Base-by-base conservation (phyloP, 352 stramenopile species). In the Sclerospora graminicola region DNA sequence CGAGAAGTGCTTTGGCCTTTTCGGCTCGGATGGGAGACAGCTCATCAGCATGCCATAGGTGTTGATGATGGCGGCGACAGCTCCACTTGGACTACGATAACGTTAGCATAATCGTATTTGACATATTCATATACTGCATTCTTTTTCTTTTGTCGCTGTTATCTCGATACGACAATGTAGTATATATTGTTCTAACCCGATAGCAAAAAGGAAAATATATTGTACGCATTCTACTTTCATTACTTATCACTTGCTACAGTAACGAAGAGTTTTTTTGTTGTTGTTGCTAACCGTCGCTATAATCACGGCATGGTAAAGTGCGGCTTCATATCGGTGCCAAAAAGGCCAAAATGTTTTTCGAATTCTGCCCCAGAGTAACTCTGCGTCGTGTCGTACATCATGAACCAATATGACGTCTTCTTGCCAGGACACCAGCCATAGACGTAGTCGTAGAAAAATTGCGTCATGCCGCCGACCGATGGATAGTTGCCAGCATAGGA, bases 281-380 rank as follows among this genome's bases (percentile, higher is more conserved):
- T n/a, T n/a, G n/a, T n/a, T n/a, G n/a, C n/a, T n/a, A 26, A 26
- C 4, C 21, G 3, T 3, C 21, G 21, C 21, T 26, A 6, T 26
- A 3, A 3, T 26, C 21, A 26, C 10, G 32, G 32, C 5, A 38
- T 38, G 14, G 4, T 7, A 4, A 38, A 5, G 32, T 38, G 14
- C 2, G n/a, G 32, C n/a, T 15, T 14, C 32, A 10, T 40, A 11
- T 29, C 19, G 10, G 7, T 40, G 21, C 18, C 20, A 31, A 58
- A 68, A 20, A 84, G 55, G 33, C 71, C 71, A 41, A 82, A 82
- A 51, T 66, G 60, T 45, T 60, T 80, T 48, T 82, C 71, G 53
- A 66, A 74, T 21, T 76, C 47, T 0, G 34, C 39, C 9, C 63
- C 57, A 3, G 50, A 55, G 60, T 82, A 73, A 40, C 60, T 66